Conservation (phyloP, 345 rosid species). For the Dipteronia dyeriana region DNA sequence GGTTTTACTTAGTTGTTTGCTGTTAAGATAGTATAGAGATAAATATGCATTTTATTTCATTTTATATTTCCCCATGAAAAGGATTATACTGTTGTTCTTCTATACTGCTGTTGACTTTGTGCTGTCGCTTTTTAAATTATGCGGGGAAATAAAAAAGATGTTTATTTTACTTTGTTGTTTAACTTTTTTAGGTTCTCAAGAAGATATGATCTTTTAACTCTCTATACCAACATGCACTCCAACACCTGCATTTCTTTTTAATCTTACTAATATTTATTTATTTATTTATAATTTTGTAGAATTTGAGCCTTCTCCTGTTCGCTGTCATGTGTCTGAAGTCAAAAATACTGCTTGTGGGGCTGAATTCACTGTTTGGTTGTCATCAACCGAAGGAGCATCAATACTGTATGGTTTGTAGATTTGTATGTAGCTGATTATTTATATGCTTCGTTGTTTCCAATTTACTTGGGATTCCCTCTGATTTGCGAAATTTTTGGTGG, state of each 20-base stretch:
- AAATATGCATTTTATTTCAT: neutral
- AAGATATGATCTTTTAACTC: constrained; percentile 1
- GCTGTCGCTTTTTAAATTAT: neutral
- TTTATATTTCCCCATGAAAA: neutral
- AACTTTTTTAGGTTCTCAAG: neutral
- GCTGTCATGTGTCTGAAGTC: constrained; percentile 75
- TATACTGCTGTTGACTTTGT: neutral
- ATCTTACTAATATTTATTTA: constrained; percentile 1
- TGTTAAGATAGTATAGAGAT: neutral
- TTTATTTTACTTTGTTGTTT: neutral
- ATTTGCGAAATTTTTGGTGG: constrained; percentile 26
- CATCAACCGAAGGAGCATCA: constrained; percentile 87
- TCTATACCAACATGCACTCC: neutral
- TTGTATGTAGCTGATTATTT: constrained; percentile 16
- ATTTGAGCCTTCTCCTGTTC: constrained; percentile 75
- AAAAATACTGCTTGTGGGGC: constrained; percentile 85
- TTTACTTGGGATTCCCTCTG: constrained; percentile 11
- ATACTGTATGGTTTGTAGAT: constrained; percentile 78
- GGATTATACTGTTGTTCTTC: neutral
- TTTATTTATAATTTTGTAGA: constrained; percentile 46
- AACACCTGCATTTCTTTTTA: neutral
- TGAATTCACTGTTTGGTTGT: constrained; percentile 91
- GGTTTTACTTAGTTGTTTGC: neutral
- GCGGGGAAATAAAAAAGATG: neutral
- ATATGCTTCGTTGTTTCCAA: neutral